Base-by-base conservation (phyloP, 164 flowering plant genomes). In the Buxus sempervirens region DNA sequence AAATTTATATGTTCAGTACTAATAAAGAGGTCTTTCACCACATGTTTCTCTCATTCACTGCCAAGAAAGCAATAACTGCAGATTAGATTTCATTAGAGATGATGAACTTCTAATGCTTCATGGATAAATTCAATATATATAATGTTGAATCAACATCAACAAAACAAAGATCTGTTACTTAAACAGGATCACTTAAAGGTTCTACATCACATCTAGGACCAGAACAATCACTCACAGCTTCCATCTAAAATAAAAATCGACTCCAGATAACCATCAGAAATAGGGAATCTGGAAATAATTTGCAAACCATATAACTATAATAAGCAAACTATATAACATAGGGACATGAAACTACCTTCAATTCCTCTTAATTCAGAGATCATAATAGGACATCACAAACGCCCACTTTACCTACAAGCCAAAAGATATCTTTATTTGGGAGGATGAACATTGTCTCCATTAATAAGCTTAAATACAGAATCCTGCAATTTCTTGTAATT, bases 381-480 rank as follows among this genome's bases (percentile, higher is more conserved):
- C 97, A 90, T 82, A 81, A 85, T 78, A 91, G 93, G 74, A 71
- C 76, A 75, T 75, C 78, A 78, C 75, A 82, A 76, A 90, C 94
- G 89, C 87, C 96, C 93, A 86, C 80, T 82, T 88, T 85, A 86
- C 97, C 98, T 95, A 94, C 98, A 94, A 91, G 85, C 77, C 76
- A 90, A 88, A 90, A 88, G 91, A 91, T 74, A 85, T 88, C 66
- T 90, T 88, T 84, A 90, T 83, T 92, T 82, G 90, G 89, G 81
- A 87, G 83, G 77, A 81, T 79, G 90, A 87, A 86, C 85, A 87
- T 70, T 69, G 82, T 73, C 80, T 83, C 84, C 80, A 87, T 72
- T 49, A 83, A 81, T 64, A 87, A 82, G 77, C 81, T 81, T 73
- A 81, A 81, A 77, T 51, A 79, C 62, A 75, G 21, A 76, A 73